Base-by-base conservation (phyloP, 176 grass and related monocot genomes). In the Cenchrus fungigraminus region DNA sequence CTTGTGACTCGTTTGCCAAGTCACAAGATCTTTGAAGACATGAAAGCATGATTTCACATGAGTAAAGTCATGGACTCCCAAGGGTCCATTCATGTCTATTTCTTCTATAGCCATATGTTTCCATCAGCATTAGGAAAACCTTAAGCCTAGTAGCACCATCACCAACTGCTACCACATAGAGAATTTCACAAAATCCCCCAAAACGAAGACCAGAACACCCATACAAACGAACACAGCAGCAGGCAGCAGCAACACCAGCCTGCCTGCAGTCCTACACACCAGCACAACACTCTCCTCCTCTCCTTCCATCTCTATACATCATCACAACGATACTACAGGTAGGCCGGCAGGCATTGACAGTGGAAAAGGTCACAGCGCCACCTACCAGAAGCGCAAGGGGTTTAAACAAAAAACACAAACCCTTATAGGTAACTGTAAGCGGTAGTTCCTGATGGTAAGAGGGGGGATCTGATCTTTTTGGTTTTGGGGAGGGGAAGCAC, bases 321-420 rank as follows among this genome's bases (percentile, higher is more conserved):
- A 71, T 50, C 58, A 67, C 47, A 51, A 62, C 74, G 9, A 83
- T 67, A 74, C 17, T 67, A 74, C 17, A 86, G 67, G 57, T 68
- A 86, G 73, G 70, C 46, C 12, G 70, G 45, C 83, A 67, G 79
- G 88, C 84, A 44, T 73, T 73, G 81, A 79, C 71, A 76, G 37
- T 73, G 73, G 29, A 31, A 75, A 12, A 11, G 54, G 44, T 52
- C 62, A 84, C 79, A 51, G 8, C 67, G 71, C 50, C 59, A 83
- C 59, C 37, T 40, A 4, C 37, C 74, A n/a, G 20, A 75, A 47
- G 84, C 68, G 44, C 74, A 60, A 34, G 68, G 84, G 89, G 80
- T 84, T 90, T 66, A 83, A 87, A 83, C 59, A 74, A 81, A 88
- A 89, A 90, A 83, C 74, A 83, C 67, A 90, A 90, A 90, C 89